Evolutionary conservation across 805 yeast species (phyloP).

Genomic region (Starmera amethionina): DNA sequence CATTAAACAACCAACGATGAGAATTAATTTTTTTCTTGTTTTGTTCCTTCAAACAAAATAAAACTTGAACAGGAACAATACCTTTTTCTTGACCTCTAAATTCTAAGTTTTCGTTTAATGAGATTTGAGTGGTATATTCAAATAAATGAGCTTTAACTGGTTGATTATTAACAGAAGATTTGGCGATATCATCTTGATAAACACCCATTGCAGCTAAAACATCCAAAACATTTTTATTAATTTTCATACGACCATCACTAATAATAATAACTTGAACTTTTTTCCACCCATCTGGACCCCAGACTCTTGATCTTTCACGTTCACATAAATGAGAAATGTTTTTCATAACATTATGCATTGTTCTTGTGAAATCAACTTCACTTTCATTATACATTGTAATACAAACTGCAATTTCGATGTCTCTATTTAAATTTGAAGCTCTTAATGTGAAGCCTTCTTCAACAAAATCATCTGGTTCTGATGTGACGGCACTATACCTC

Average conservation of each 20-base stretch:
- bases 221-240: constrained; percentile 77
- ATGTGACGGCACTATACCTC: constrained; percentile 96
- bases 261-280: constrained; percentile 87
- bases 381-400: constrained; percentile 98
- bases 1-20: constrained; percentile 96
- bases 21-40: constrained; percentile 93
- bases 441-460: constrained; percentile 77
- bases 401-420: constrained; percentile 85
- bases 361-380: constrained; percentile 80
- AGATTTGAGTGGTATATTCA: constrained; percentile 93
- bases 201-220: constrained; percentile 91
- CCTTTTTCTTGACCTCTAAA: constrained; percentile 87
- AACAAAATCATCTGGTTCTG: constrained; percentile 81
- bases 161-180: constrained; percentile 85
- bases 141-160: constrained; percentile 90
- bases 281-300: constrained; percentile 98
- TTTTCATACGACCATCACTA: constrained; percentile 90
- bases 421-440: constrained; percentile 79
- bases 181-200: constrained; percentile 95
- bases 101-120: constrained; percentile 80
- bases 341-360: constrained; percentile 89
- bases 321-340: constrained; percentile 83
- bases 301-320: constrained; percentile 70
- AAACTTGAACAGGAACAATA: constrained; percentile 87
- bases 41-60: constrained; percentile 86